Conservation (phyloP, 148 eudicot genomes). For the Suaeda aralocaspica region DNA sequence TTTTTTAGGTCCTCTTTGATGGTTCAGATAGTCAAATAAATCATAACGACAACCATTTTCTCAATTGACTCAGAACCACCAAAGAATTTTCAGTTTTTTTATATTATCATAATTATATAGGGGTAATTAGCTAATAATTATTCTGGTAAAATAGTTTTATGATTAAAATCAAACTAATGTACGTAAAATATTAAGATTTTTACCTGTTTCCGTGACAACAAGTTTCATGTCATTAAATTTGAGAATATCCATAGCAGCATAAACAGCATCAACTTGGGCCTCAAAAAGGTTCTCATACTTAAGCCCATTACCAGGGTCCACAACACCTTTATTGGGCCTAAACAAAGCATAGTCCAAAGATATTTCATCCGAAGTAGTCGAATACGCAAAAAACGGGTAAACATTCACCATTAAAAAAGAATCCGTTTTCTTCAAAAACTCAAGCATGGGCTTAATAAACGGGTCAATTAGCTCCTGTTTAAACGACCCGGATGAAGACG, state of each 20-base stretch:
- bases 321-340: constrained; percentile 37
- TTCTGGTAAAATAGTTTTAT: no score
- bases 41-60: no score
- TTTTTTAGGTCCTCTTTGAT: no score
- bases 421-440: constrained; percentile 40
- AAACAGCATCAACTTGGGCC: constrained; percentile 85
- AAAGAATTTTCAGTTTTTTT: no score
- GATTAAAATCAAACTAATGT: no score
- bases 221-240: constrained; percentile 42
- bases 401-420: constrained; percentile 74
- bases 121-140: no score
- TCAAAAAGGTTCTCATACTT: constrained; percentile 55
- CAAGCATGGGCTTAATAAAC: constrained; percentile 64
- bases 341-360: constrained; percentile 69
- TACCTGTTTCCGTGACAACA: constrained; percentile 70
- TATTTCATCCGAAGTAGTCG: constrained; percentile 51
- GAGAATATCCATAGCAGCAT: constrained; percentile 46
- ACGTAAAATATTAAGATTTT: no score
- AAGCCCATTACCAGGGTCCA: constrained; percentile 57
- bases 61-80: no score
- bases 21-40: no score
- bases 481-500: constrained; percentile 74
- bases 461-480: constrained; percentile 51
- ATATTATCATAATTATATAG: no score
- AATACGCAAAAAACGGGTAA: constrained; percentile 80